phyloP scores from a whole-genome alignment of 2,329 filamentous ascomycete genomes.

The Boeremia exigua region DNA sequence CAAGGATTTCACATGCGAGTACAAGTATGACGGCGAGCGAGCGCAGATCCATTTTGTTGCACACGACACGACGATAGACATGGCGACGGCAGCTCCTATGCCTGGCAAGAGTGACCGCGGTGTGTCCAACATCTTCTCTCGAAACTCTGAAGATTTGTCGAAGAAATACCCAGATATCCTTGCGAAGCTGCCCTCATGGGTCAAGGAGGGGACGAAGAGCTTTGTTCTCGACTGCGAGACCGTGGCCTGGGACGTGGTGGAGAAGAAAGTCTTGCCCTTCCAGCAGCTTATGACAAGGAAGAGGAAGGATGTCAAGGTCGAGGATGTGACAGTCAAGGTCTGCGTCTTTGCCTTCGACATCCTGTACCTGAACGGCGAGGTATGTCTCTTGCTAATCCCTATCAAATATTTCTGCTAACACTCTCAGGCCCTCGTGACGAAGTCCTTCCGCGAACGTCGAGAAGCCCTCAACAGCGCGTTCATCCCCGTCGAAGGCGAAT shows the following conservation, averaged over 20 bases:
- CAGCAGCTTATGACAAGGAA: slow-evolving; percentile 98
- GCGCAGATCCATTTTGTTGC: slow-evolving; percentile 99
- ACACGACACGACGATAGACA: slow-evolving; percentile 74
- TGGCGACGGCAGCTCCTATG: slow-evolving; percentile 63
- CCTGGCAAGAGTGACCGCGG: slow-evolving; percentile 73
- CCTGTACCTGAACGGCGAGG: slow-evolving; percentile 88
- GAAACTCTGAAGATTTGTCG: slow-evolving; percentile 95
- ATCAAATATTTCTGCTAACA: slow-evolving; percentile 26
- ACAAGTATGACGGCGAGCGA: slow-evolving; percentile 97
- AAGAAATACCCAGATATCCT: slow-evolving; percentile 98
- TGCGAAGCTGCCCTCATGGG: slow-evolving; percentile 84
- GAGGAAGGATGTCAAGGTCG: slow-evolving; percentile 93
- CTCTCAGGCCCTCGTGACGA: slow-evolving; percentile 75
- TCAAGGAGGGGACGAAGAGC: slow-evolving; percentile 86
- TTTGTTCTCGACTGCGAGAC: slow-evolving; percentile 99
- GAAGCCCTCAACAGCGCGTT: slow-evolving; percentile 78
- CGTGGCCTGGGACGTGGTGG: slow-evolving; percentile 91
- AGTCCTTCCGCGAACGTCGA: slow-evolving; percentile 82
- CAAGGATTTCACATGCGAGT: slow-evolving; percentile 96
- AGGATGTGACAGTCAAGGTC: slow-evolving; percentile 95
- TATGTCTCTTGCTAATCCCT: slow-evolving; percentile 36
- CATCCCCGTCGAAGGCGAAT: slow-evolving; percentile 81
- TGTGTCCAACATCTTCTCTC: slow-evolving; percentile 91
- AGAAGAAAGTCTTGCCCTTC: slow-evolving; percentile 96
- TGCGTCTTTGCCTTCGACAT: slow-evolving; percentile 97